Base-by-base conservation (phyloP, 352 stramenopile genomes). In the Phytopythium montanum region DNA sequence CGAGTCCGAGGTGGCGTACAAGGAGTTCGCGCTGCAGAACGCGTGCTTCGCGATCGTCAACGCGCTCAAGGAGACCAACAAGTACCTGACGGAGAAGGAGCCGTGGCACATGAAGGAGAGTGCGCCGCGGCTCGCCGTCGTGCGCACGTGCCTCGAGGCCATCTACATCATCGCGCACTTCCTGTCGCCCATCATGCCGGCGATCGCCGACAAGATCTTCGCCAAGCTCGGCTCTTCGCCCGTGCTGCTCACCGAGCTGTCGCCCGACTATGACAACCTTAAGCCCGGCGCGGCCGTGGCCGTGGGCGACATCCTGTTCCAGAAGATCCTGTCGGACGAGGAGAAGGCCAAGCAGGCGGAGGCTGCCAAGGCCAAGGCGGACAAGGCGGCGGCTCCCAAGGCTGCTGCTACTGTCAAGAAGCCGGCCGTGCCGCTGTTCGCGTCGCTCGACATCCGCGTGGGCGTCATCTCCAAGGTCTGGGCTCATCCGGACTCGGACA, bases 121-220 rank as follows among this genome's bases (percentile, higher is more conserved):
- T 46, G 89, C 95, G 65, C 69, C 85, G 5, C 84, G 81, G 10
- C 76, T 97, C 42, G 87, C 97, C 18, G 82, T 98, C 48, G 95
- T 99, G 31, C 95, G 97, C 36, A 97, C 96, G 26, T 93, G 91
- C 33, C 75, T 99, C n/a, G 97, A 99, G 71, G 94, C 94, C 34
- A 95, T 99, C 56, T 99, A 99, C 76, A 84, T 96, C 34, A 81
- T 99, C 41, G 79, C 92, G 5, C 97, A 99, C 73, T 97, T 99
- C 64, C 69, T 99, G 55, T 85, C 90, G 48, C 96, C 97, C 3
- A 96, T 99, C 67, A 92, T 98, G 54, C 97, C 97, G 0, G 61
- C 75, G 7, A 96, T 94, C 25, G 81, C 88, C 10, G 79, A 90
- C 10, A 86, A 79, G 36, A 98, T 99, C 61, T 99, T 99, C 64